These are phyloP conservation scores for Boeremia exigua DNA, from an alignment of 2,329 filamentous ascomycete species.

Conservation along the genomic window DNA sequence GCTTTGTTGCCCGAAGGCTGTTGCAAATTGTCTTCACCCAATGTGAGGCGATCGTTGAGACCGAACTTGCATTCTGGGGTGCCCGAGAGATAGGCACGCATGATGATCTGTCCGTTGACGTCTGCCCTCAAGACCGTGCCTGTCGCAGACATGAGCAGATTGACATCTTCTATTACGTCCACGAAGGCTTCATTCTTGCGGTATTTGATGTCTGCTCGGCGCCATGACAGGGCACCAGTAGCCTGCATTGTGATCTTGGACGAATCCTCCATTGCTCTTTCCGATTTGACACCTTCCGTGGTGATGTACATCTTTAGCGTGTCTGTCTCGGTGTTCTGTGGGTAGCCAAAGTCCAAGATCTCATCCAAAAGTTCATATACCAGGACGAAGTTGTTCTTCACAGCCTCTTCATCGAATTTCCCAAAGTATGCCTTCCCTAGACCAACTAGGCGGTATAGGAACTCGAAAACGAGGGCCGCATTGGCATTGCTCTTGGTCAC, in stretches of 20 bases:
- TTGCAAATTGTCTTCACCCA: conserved; percentile 71
- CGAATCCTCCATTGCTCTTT: conserved; percentile 84
- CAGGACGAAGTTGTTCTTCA: conserved; percentile 99
- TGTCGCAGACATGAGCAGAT: conserved; percentile 97
- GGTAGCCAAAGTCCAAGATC: conserved; percentile 98
- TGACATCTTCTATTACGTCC: conserved; percentile 98
- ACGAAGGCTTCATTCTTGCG: conserved; percentile 99
- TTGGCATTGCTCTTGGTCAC: conserved; percentile 99
- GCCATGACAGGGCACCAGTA: conserved; percentile 94
- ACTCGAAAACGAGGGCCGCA: conserved; percentile 96
- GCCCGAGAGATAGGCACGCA: conserved; percentile 95
- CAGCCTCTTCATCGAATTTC: conserved; percentile 98
- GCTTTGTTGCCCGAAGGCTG: conserved; percentile 74
- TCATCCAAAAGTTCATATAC: conserved; percentile 98
- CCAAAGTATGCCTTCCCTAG: conserved; percentile 96
- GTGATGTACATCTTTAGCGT: conserved; percentile 99
- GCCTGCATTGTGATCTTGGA: conserved; percentile 99
- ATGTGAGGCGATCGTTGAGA: conserved; percentile 89
- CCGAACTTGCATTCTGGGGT: conserved; percentile 99
- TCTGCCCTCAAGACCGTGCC: conserved; percentile 94
- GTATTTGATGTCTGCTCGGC: conserved; percentile 96
- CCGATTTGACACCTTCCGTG: conserved; percentile 96
- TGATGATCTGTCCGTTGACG: conserved; percentile 96
- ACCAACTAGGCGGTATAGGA: conserved; percentile 88
- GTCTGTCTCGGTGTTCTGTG: conserved; percentile 98